Base-by-base conservation (phyloP, 116 monocot genomes). In the Cymodocea nodosa region DNA sequence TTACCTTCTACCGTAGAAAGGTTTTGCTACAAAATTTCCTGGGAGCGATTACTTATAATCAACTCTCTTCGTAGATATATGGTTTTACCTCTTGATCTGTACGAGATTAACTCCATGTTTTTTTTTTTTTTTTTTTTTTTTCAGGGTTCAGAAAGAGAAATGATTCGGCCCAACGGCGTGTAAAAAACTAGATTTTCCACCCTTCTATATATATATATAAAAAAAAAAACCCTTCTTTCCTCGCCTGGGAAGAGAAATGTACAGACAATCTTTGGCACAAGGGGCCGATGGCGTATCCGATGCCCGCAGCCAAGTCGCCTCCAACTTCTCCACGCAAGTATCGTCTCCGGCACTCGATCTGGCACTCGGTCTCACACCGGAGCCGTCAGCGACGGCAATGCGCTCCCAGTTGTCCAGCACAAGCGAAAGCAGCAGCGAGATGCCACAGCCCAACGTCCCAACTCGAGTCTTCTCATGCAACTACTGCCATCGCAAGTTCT, bases 401-500 rank as follows among this genome's bases (percentile, higher is more conserved):
- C 11, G n/a, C 4, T 64, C 68, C 49, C 44, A 60, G 0, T n/a
- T n/a, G n/a, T 66, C 76, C 1, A 68, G 74, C 30, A 78, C 77
- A 4, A 67, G 70, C 20, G 78, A 76, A 35, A 78, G 75, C 77
- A 77, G 70, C 56, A 77, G 48, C 15, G 71, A 70, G 7, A 22
- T 50, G n/a, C 16, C 48, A 54, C 67, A 23, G 51, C 51, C 50
- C 51, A 15, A 17, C 3, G 5, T 60, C 17, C 70, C 70, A 13
- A 24, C 71, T 4, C 74, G 71, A 48, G 75, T 83, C 56, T 90
- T 85, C 74, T 68, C 89, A 2, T 90, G 85, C 83, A 85, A 90
- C 79, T 90, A 85, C 75, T 90, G 89, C 79, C 80, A 81, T 48
- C 73, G 89, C 22, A 85, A 85, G 72, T 90, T 90, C 81, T 90